Base-by-base conservation (phyloP, 2,329 filamentous ascomycete genomes). In the Pyricularia sp. region DNA sequence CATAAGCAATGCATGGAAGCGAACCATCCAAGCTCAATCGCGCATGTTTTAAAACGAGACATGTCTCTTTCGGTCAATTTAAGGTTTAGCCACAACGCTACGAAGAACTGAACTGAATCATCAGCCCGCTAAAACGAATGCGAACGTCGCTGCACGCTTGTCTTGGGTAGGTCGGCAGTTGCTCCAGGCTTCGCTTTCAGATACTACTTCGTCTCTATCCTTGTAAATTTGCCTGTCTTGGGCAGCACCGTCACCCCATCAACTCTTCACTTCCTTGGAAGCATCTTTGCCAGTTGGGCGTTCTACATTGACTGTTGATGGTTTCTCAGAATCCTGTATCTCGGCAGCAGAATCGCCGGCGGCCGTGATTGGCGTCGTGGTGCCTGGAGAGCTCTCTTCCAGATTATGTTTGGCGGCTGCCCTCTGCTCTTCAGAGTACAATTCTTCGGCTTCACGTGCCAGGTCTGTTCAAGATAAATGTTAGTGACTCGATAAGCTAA, bases 361-460 rank as follows among this genome's bases (percentile, higher is more conserved):
- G 11, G 63, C 10, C 63, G 28, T n/a, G 1, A 14, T 28, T 23
- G 63, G 26, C 5, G 28, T 33, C n/a, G 63, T 28, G 3, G 28
- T 65, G 20, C 28, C 63, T 9, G 11, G 20, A 2, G 63, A 65
- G 63, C 17, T 33, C 25, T 33, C 63, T 17, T 65, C 63, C 25
- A 65, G 28, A 17, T 63, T 64, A 11, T 89, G 82, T 68, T 86
- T 86, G 31, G 87, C 84, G 50, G 83, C 81, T 23, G 85, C 83
- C 71, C 92, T 88, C 72, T 90, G 86, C 17, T 81, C 82, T 69
- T 86, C 81, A 2, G 87, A 88, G 69, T 88, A 85, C 30, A 86
- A 79, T 74, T 90, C 84, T 69, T 92, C 88, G 3, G 88, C 86
- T 72, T 89, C 72, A 10, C 72, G 70, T 68, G 71, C 72, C 5